Evolutionary conservation across 1,284 basidiomycete genomes (phyloP).

Genomic region (Melampsora americana): DNA sequence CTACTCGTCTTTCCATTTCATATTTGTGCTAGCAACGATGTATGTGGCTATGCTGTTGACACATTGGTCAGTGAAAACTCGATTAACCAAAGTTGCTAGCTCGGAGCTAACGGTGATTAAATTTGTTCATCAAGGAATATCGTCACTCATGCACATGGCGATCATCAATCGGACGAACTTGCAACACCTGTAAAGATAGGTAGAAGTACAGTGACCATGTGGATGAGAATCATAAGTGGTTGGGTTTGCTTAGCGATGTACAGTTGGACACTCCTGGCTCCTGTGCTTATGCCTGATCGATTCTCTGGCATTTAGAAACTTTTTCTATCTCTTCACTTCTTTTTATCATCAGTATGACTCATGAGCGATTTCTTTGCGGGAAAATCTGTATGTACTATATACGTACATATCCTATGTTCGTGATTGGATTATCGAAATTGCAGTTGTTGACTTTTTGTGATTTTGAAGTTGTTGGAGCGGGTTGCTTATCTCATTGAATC

Average conservation of each 20-base stretch:
- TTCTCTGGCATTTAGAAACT: constrained; percentile 32
- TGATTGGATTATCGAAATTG: too few species aligned
- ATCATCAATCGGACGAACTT: constrained; percentile 50
- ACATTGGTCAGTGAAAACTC: constrained; percentile 71
- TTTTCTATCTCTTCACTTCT: background rate
- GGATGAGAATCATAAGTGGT: constrained; percentile 94
- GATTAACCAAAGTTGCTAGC: constrained; percentile 49
- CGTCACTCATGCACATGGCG: constrained; percentile 29
- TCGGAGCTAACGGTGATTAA: background rate
- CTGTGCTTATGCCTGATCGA: constrained; percentile 36
- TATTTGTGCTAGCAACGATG: constrained; percentile 93
- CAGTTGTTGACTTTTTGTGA: too few species aligned
- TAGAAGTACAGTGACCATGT: constrained; percentile 93
- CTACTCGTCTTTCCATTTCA: constrained; percentile 97
- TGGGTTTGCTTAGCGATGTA: constrained; percentile 91
- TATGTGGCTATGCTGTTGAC: constrained; percentile 98
- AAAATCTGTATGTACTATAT: background rate
- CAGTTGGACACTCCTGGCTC: constrained; percentile 63
- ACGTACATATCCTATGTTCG: too few species aligned
- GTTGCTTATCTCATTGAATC: too few species aligned
- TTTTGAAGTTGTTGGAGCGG: too few species aligned
- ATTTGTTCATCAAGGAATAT: constrained; percentile 22
- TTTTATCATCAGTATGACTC: background rate
- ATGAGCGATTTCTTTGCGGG: background rate
- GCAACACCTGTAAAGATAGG: constrained; percentile 82